A percentile compares a stretch with the other conserved stretches of the same genome.
These are phyloP conservation scores for Sarocladiaceae sp. DNA, from an alignment of 2,329 filamentous ascomycete genomes.

Conservation along the genomic window DNA sequence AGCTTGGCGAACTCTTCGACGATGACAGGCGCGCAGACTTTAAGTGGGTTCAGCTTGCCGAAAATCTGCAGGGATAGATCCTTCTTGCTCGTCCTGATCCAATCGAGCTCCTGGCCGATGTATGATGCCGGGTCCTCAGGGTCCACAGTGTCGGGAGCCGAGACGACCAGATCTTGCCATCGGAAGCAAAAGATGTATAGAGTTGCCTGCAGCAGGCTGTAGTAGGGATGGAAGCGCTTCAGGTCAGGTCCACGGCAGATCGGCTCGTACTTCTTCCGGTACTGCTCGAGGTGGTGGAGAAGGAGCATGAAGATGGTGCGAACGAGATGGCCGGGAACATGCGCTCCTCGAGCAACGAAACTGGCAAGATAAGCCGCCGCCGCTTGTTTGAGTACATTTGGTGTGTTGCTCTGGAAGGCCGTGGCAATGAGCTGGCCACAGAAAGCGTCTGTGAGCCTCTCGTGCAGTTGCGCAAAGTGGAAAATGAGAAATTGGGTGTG, in stretches of 20 bases:
- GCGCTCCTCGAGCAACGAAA: constrained; percentile 86
- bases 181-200: constrained; percentile 97
- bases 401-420: constrained; percentile 55
- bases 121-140: constrained; percentile 58
- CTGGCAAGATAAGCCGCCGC: constrained; percentile 91
- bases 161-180: constrained; percentile 81
- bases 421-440: constrained; percentile 62
- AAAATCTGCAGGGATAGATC: constrained; percentile 74
- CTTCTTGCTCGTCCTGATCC: constrained; percentile 71
- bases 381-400: constrained; percentile 72
- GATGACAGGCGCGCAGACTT: constrained; percentile 87
- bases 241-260: constrained; percentile 81
- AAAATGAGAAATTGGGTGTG: constrained; percentile 96
- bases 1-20: constrained; percentile 89
- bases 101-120: constrained; percentile 68
- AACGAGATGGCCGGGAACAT: constrained; percentile 72
- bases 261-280: constrained; percentile 68
- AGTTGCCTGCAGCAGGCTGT: constrained; percentile 81
- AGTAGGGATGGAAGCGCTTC: constrained; percentile 78
- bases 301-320: constrained; percentile 78
- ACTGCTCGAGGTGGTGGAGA: constrained; percentile 69
- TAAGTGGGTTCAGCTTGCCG: constrained; percentile 88
- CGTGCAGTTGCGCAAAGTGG: constrained; percentile 84
- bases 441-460: constrained; percentile 76
- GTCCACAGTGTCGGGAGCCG: constrained; percentile 56